These are phyloP conservation scores for Talaromyces verruculosus DNA, from an alignment of 2,329 filamentous ascomycete species.

Conservation along the genomic window DNA sequence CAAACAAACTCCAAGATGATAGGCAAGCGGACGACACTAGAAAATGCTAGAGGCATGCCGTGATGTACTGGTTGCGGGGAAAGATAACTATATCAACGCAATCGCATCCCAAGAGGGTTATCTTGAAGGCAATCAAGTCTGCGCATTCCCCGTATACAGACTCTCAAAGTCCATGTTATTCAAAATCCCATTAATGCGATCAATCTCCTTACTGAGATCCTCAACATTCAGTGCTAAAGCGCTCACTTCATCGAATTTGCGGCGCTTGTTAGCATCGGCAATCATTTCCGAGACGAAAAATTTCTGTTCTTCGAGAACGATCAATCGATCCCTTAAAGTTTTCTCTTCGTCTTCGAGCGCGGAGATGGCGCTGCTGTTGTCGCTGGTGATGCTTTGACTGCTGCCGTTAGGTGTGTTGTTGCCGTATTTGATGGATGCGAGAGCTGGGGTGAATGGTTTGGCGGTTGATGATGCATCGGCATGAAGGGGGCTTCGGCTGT, in stretches of 20 bases:
- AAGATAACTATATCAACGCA: background rate
- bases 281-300: constrained; percentile 90
- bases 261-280: constrained; percentile 68
- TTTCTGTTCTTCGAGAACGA: constrained; percentile 85
- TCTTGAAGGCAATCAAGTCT: background rate
- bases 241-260: constrained; percentile 82
- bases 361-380: constrained; percentile 59
- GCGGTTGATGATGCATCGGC: constrained; percentile 25
- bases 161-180: constrained; percentile 64
- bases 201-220: constrained; percentile 77
- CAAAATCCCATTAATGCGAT: constrained; percentile 63
- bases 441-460: constrained; percentile 44
- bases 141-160: constrained; percentile 41
- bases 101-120: background rate
- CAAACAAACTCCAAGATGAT: background rate
- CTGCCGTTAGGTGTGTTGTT: constrained; percentile 53
- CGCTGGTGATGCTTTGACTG: constrained; percentile 53
- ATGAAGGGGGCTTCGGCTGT: constrained; percentile 27
- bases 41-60: background rate
- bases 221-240: constrained; percentile 77
- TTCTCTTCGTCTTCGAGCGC: constrained; percentile 81
- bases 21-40: background rate
- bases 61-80: background rate
- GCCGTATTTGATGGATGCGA: constrained; percentile 60
- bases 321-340: constrained; percentile 72